A percentile compares a stretch with the other conserved stretches of the same genome.
These are phyloP conservation scores for Plasmodium malariae DNA, from an alignment of 169 alveolate species.

Conservation along the genomic window DNA sequence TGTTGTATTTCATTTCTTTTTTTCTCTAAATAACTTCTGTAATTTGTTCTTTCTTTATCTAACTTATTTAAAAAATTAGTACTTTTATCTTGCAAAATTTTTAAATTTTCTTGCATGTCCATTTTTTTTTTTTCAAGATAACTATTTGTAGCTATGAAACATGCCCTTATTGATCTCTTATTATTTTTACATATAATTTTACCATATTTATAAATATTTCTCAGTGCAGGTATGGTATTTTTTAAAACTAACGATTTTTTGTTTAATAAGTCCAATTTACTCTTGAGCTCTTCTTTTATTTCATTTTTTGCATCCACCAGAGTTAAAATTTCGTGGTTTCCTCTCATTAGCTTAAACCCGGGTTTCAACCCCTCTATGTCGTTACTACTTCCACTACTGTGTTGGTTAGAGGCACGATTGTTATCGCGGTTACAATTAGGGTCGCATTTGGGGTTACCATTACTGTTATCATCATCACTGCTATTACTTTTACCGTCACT, in stretches of 20 bases:
- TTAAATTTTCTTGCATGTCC: conserved; percentile 32
- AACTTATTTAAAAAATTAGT: conserved; percentile 39
- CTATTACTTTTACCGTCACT: too few relatives aligned
- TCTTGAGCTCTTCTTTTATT: conserved; percentile 51
- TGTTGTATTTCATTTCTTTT: conserved; percentile 68
- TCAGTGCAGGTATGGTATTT: conserved; percentile 48
- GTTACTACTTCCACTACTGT: background rate
- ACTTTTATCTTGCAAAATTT: conserved; percentile 57
- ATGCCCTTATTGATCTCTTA: conserved; percentile 49
- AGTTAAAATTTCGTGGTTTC: conserved; percentile 57
- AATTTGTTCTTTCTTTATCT: conserved; percentile 69
- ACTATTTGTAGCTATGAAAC: conserved; percentile 48
- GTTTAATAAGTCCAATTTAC: conserved; percentile 34
- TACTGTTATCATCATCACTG: too few relatives aligned
- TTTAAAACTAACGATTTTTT: conserved; percentile 48
- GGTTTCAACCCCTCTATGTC: conserved; percentile 41
- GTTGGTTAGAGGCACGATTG: background rate
- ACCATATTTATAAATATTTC: conserved; percentile 64
- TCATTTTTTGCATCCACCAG: conserved; percentile 64
- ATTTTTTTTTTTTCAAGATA: conserved; percentile 30
- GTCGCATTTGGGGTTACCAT: too few relatives aligned
- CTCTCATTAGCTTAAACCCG: conserved; percentile 66
- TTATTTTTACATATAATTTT: conserved; percentile 69
- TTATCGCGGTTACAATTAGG: background rate
- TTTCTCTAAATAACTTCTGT: conserved; percentile 49